Conservation (phyloP, 179 eudicot species). For the Vitellaria paradoxa region DNA sequence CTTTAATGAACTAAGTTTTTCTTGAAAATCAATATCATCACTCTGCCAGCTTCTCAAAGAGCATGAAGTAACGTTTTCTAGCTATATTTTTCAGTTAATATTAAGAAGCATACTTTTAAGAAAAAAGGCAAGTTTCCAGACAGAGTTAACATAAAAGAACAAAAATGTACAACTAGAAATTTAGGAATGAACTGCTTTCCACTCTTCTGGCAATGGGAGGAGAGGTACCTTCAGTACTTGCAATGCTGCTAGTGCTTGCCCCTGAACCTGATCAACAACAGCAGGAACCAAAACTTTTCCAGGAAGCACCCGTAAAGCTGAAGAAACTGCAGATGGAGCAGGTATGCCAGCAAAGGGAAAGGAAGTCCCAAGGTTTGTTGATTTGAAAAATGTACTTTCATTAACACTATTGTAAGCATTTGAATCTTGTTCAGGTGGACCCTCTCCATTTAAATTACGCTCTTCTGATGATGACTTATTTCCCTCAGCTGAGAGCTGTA, state of each 20-base stretch:
- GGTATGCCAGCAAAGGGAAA: constrained; percentile 74
- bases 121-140: too few relatives aligned
- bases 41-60: too few relatives aligned
- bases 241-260: constrained; percentile 86
- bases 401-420: constrained; percentile 28
- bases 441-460: constrained; percentile 28
- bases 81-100: too few relatives aligned
- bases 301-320: constrained; percentile 64
- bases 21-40: too few relatives aligned
- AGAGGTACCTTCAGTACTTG: constrained; percentile 82
- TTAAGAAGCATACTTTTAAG: too few relatives aligned
- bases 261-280: constrained; percentile 78
- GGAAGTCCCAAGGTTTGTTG: constrained; percentile 30
- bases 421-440: constrained; percentile 25
- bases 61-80: too few relatives aligned
- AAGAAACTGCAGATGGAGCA: constrained; percentile 80
- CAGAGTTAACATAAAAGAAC: constrained; percentile 1
- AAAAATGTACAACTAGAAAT: background rate
- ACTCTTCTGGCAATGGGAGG: background rate
- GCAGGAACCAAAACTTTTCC: constrained; percentile 96
- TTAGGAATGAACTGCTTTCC: background rate
- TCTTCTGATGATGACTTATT: constrained; percentile 23
- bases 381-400: constrained; percentile 34
- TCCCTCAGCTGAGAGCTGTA: constrained; percentile 28
- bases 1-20: too few relatives aligned